Evolutionary conservation across 768 basidiomycete genomes (phyloP).

Genomic region (Fibroporia radiculosa): DNA sequence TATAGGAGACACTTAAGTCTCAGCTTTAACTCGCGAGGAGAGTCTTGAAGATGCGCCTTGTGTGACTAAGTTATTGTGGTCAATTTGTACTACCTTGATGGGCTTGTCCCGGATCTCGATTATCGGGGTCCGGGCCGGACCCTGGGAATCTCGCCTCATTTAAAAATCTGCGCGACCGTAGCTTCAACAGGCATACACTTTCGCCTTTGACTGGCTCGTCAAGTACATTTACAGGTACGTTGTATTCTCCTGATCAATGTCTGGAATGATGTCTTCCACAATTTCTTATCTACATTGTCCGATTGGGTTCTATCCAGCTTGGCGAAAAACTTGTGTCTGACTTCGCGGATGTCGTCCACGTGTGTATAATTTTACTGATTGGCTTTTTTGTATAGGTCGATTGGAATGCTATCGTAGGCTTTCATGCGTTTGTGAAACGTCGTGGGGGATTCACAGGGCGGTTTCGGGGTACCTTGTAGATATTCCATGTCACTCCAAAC

Average conservation of each 20-base stretch:
- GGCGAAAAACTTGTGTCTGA: constrained; percentile 35
- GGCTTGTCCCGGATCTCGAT: too few relatives aligned
- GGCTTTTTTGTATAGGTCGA: not conserved
- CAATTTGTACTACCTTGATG: too few relatives aligned
- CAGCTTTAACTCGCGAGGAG: too few relatives aligned
- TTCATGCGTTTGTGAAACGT: not conserved
- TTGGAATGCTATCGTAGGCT: not conserved
- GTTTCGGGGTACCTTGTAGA: not conserved
- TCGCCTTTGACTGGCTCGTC: too few relatives aligned
- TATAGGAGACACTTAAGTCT: too few relatives aligned
- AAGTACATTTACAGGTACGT: not conserved
- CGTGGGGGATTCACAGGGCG: constrained; percentile 18
- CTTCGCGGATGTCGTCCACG: not conserved
- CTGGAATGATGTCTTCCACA: constrained; percentile 45
- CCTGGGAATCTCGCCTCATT: too few relatives aligned
- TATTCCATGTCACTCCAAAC: constrained; percentile 1
- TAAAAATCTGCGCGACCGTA: too few relatives aligned
- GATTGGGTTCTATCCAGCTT: constrained; percentile 44
- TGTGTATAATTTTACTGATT: not conserved
- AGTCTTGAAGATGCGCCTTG: too few relatives aligned
- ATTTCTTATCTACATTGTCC: constrained; percentile 94
- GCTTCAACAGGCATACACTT: too few relatives aligned
- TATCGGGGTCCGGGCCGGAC: too few relatives aligned
- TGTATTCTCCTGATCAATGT: not conserved
- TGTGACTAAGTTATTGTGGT: too few relatives aligned